These are phyloP conservation scores for Colletotrichum eremochloae DNA, from an alignment of 2,329 filamentous ascomycete genomes.

Conservation along the genomic window DNA sequence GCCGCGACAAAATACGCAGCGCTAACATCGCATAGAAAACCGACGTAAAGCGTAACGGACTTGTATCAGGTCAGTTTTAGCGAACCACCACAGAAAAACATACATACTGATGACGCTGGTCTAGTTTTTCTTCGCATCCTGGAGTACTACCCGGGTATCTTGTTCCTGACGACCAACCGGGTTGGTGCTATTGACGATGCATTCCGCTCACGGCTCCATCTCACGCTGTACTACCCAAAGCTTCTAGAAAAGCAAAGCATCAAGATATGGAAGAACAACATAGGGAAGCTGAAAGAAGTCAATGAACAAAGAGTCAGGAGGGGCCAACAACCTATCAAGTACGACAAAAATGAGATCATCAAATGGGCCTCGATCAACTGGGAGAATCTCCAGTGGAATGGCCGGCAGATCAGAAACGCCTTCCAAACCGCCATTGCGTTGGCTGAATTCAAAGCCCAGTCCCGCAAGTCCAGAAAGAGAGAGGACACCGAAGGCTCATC, in stretches of 20 bases:
- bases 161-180: constrained; percentile 65
- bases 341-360: constrained; percentile 10
- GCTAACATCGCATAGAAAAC: background rate
- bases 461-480: background rate
- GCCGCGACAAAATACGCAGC: background rate
- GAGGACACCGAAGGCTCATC: background rate
- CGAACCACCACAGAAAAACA: too few relatives aligned
- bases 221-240: constrained; percentile 51
- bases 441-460: constrained; percentile 56
- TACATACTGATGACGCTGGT: background rate
- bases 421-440: constrained; percentile 61
- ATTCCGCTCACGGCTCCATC: constrained; percentile 54
- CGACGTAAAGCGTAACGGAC: constrained; percentile 23
- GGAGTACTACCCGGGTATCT: constrained; percentile 63
- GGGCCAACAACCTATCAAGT: constrained; percentile 10
- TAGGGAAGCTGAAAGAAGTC: constrained; percentile 8
- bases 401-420: constrained; percentile 58
- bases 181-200: constrained; percentile 54
- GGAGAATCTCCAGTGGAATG: constrained; percentile 52
- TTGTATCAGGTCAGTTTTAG: constrained; percentile 11
- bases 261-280: constrained; percentile 41
- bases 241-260: constrained; percentile 40
- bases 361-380: constrained; percentile 23
- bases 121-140: constrained; percentile 61
- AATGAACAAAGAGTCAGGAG: constrained; percentile 6